Evolutionary conservation across 345 rosid species (phyloP), one percentile per base, ranked within the genome.

Genomic region (Pistacia integerrima): DNA sequence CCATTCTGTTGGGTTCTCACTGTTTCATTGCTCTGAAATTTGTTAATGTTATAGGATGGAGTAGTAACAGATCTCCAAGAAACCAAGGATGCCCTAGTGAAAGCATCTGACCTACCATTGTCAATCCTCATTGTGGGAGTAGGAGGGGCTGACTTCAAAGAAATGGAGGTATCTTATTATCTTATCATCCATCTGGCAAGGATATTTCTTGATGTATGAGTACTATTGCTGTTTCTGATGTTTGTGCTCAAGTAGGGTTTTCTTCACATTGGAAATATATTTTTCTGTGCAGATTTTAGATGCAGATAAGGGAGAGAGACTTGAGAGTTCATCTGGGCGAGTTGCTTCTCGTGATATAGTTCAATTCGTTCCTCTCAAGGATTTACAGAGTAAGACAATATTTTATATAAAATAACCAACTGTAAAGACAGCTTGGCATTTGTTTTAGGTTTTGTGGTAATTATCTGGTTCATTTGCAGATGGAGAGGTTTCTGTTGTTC

Each of bases 131-230:
- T 95, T 56, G 94, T 95, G 70, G 98, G 99, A 69, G 99, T 95
- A 12, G 99, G 99, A 79, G 99, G 99, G 84, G 99, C 99, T 17
- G 99, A 95, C 82, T 95, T 89, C 73, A 95, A 91, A 86, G 98
- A 95, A 85, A 95, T 95, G 99, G 98, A 95, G 99, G 98, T 93
- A 83, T 17, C 60, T 52, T 25, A 4, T 5, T 18, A 12, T 56
- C 56, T 55, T 30, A 38, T 64, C 14, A 18, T 36, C 2, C 56
- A 51, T 64, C 38, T 8, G 5, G 41, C 38, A 22, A 13, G 3
- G 65, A 54, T 33, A 64, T 69, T 8, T 48, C 25, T 70, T 4
- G 51, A 64, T 11, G 18, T 55, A 18, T 46, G 35, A 36, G 14
- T 25, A 7, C 8, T 72, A 8, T 20, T 63, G 22, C 61, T 72